Evolutionary conservation across 495 filamentous ascomycete species (phyloP).

Genomic region (Xylaria palmicola): DNA sequence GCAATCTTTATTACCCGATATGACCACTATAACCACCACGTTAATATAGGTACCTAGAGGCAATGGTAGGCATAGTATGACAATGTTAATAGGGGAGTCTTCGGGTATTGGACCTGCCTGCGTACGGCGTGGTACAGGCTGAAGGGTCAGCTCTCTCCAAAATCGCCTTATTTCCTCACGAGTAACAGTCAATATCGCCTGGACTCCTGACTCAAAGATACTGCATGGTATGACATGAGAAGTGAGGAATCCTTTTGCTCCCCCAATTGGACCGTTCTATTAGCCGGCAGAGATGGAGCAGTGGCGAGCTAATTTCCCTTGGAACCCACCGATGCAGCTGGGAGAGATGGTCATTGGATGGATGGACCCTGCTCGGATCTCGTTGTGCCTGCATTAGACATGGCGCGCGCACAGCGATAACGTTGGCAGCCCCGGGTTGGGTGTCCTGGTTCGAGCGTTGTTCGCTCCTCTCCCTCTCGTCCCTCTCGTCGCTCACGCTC

Average conservation of each 20-base stretch:
- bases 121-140: too few species aligned
- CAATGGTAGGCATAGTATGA: too few species aligned
- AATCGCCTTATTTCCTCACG: neutral
- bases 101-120: too few species aligned
- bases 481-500: too few species aligned
- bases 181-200: neutral
- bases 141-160: neutral
- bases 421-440: neutral
- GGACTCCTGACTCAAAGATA: neutral
- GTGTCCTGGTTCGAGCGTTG: neutral
- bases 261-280: neutral
- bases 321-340: neutral
- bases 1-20: neutral
- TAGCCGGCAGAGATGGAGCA: neutral
- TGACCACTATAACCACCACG: neutral
- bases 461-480: neutral
- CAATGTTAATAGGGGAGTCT: too few species aligned
- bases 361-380: slow-evolving; percentile 10
- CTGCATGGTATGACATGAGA: neutral
- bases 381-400: slow-evolving; percentile 12
- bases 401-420: slow-evolving; percentile 2
- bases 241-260: neutral
- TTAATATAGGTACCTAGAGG: too few species aligned
- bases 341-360: neutral
- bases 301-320: slow-evolving; percentile 13